Conservation (phyloP, 164 flowering plant species). For the Saururus chinensis region DNA sequence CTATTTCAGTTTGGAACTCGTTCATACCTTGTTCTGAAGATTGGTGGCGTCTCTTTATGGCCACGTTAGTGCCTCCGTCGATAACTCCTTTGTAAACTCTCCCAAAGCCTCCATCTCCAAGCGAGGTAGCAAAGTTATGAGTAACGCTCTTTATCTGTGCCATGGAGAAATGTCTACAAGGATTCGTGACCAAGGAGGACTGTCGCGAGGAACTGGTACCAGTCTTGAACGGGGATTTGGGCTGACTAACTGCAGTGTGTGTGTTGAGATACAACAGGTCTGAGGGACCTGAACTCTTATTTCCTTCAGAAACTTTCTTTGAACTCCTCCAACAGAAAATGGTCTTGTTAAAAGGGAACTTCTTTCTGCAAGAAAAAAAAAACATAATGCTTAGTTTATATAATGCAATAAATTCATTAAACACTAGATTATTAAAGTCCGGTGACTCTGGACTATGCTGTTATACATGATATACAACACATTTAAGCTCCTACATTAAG, state of each 20-base stretch:
- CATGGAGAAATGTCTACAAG: not conserved
- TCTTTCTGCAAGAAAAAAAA: not conserved
- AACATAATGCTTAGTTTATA: too few species aligned
- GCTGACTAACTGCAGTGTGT: too few species aligned
- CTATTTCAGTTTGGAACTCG: slow-evolving; percentile 44
- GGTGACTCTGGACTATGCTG: not conserved
- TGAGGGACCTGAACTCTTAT: too few species aligned
- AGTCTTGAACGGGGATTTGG: too few species aligned
- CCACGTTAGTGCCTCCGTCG: slow-evolving; percentile 34
- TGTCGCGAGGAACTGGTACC: too few species aligned
- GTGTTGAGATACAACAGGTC: too few species aligned
- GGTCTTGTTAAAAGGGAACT: not conserved
- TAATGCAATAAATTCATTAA: too few species aligned
- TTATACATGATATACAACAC: not conserved
- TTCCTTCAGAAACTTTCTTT: not conserved
- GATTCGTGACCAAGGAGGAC: not conserved
- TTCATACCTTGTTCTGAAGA: slow-evolving; percentile 46
- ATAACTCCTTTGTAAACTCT: slow-evolving; percentile 41
- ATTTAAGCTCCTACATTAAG: not conserved
- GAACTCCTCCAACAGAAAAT: not conserved
- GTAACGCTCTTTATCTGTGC: not conserved
- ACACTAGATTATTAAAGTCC: too few species aligned
- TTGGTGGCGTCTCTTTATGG: slow-evolving; percentile 51
- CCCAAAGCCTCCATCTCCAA: slow-evolving; percentile 62
- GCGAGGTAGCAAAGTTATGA: not conserved